Evolutionary conservation across 1,139 yeast genomes (phyloP).

Genomic region (Hansenula sp.): DNA sequence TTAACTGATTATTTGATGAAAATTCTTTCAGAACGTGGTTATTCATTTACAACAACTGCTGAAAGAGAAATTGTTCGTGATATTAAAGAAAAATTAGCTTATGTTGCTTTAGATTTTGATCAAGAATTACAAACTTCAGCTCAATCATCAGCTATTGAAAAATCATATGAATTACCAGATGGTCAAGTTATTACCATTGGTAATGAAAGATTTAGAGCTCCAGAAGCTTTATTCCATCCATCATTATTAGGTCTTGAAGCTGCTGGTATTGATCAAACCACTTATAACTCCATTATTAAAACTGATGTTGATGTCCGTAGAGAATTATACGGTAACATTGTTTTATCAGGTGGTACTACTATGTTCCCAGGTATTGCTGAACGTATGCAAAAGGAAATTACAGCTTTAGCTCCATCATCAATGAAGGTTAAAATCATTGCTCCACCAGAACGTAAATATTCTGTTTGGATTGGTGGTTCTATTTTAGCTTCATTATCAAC

Average conservation of each 20-base stretch:
- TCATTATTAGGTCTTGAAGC: constrained; percentile 96
- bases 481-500: constrained; percentile 97
- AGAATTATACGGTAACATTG: constrained; percentile 98
- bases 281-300: constrained; percentile 98
- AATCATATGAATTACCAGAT: constrained; percentile 98
- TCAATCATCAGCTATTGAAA: constrained; percentile 96
- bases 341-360: constrained; percentile 99
- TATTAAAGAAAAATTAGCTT: constrained; percentile 98
- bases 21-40: constrained; percentile 98
- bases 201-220: constrained; percentile 99
- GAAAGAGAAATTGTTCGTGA: constrained; percentile 99
- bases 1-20: constrained; percentile 98
- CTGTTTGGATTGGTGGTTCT: constrained; percentile 99
- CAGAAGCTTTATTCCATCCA: constrained; percentile 99
- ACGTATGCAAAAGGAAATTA: constrained; percentile 99
- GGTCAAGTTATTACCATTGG: constrained; percentile 99
- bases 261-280: constrained; percentile 99
- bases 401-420: constrained; percentile 98
- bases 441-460: constrained; percentile 99
- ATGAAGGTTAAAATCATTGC: constrained; percentile 99
- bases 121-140: constrained; percentile 99
- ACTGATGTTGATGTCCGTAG: constrained; percentile 99
- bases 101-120: constrained; percentile 93
- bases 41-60: constrained; percentile 97
- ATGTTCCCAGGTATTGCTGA: constrained; percentile 99